Evolutionary conservation across 1,284 basidiomycete genomes (phyloP).

Genomic region (Ceratorhiza oryzae-sativae): DNA sequence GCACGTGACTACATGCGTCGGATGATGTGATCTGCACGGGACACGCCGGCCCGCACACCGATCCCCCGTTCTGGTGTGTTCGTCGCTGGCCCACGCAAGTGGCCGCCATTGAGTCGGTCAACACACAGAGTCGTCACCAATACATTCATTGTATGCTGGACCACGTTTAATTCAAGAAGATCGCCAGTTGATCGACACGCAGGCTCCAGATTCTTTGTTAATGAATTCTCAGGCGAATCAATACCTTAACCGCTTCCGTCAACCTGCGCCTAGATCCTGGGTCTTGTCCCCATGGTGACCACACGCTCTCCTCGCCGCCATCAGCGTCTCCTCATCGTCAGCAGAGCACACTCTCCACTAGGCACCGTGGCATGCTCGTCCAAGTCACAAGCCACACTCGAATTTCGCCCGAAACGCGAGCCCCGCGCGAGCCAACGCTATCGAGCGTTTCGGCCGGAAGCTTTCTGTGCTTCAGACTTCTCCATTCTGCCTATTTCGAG

Average conservation of each 20-base stretch:
- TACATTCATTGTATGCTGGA: not conserved
- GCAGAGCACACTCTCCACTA: not conserved
- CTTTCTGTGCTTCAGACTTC: not conserved
- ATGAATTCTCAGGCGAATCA: slow-evolving; percentile 12
- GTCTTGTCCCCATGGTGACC: not conserved
- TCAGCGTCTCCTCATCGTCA: not conserved
- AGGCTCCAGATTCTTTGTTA: slow-evolving; percentile 1
- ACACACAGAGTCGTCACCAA: not conserved
- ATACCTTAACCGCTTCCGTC: slow-evolving; percentile 1
- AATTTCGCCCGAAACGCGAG: not conserved
- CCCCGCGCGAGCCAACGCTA: not conserved
- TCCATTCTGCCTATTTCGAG: not conserved
- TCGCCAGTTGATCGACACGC: slow-evolving; percentile 5
- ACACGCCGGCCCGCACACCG: not conserved
- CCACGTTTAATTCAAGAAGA: not conserved
- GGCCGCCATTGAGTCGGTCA: too few relatives aligned
- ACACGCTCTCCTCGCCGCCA: not conserved
- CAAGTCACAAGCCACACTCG: not conserved
- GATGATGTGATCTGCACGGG: not conserved
- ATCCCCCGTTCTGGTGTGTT: not conserved
- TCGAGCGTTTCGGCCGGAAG: too few relatives aligned
- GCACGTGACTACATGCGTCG: slow-evolving; percentile 14
- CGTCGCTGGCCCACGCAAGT: too few relatives aligned
- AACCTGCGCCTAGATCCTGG: not conserved
- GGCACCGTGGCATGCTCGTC: not conserved